Evolutionary conservation across 441 rosid genomes (phyloP).

Genomic region (Adansonia grandidieri): DNA sequence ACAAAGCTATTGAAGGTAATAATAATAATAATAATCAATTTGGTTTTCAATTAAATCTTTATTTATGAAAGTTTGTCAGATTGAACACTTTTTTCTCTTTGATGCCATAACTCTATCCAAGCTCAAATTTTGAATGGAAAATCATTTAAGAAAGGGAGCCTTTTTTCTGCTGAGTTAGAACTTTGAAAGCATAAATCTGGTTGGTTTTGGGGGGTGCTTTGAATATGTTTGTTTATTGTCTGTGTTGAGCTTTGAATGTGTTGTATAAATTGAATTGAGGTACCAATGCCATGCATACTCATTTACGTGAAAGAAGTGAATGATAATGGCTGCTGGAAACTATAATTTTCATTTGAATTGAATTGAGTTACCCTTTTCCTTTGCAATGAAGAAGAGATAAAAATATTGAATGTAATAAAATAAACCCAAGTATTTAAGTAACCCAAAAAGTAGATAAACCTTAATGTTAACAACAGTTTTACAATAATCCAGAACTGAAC

Average conservation of each 20-base stretch:
- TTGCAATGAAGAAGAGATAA: neutral
- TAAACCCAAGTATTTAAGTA: neutral
- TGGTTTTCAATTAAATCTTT: no score
- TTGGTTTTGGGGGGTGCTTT: neutral
- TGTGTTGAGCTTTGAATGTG: neutral
- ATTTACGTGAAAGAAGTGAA: conserved; percentile 2
- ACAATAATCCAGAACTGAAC: neutral
- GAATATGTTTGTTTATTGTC: neutral
- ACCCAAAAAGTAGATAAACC: neutral
- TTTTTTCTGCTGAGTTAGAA: neutral
- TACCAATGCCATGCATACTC: neutral
- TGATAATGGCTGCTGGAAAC: neutral
- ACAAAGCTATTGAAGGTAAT: no score
- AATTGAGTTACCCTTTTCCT: neutral
- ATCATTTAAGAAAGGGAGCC: neutral
- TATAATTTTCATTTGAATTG: neutral
- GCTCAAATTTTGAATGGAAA: neutral
- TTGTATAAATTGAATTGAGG: neutral
- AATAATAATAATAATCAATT: no score
- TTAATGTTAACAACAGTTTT: neutral
- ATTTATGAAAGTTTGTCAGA: neutral
- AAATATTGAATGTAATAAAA: neutral
- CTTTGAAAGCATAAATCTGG: neutral
- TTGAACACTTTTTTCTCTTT: neutral
- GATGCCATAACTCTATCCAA: neutral